A percentile compares a stretch with the other conserved stretches of the same genome.
Conservation (phyloP, 371 early-diverging fungal genomes). For the Zychaea mexicana region DNA sequence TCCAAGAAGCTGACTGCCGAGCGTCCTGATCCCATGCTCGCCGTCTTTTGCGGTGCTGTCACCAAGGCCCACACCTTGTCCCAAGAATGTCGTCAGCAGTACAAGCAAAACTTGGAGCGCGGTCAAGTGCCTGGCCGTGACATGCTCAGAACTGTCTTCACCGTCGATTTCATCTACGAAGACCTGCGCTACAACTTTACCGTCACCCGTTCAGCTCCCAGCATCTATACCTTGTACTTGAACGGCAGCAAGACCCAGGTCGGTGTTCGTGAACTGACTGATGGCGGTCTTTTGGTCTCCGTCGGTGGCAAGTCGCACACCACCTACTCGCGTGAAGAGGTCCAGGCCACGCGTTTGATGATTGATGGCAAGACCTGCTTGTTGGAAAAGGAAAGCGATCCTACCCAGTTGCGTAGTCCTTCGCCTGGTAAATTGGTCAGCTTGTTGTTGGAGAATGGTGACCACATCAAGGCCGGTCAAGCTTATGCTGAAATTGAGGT, state of each 20-base stretch:
- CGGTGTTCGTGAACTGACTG: constrained; percentile 81
- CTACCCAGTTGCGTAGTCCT: constrained; percentile 92
- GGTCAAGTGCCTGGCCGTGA: constrained; percentile 88
- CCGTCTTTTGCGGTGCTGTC: constrained; percentile 93
- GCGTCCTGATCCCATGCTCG: constrained; percentile 87
- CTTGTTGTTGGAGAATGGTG: constrained; percentile 89
- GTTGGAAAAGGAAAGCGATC: constrained; percentile 95
- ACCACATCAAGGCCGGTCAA: constrained; percentile 86
- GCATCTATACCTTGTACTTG: constrained; percentile 77
- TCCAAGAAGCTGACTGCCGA: constrained; percentile 88
- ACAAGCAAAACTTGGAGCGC: constrained; percentile 82
- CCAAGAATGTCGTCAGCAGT: constrained; percentile 68
- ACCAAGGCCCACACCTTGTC: constrained; percentile 79
- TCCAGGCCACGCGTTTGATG: constrained; percentile 85
- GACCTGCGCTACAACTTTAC: constrained; percentile 87
- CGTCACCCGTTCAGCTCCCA: constrained; percentile 81
- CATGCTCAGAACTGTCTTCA: constrained; percentile 74
- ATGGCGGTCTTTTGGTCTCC: constrained; percentile 92
- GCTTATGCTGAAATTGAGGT: constrained; percentile 98
- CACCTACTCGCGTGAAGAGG: constrained; percentile 90
- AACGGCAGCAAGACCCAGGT: constrained; percentile 86
- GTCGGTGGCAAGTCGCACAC: constrained; percentile 89
- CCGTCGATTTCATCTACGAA: constrained; percentile 90
- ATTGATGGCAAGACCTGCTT: constrained; percentile 92
- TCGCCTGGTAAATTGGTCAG: constrained; percentile 98